Percentiles rank a stretch among this genome's conserved stretches.
Conservation (phyloP, 1,284 basidiomycete species). For the Ceratobasidium sp. region DNA sequence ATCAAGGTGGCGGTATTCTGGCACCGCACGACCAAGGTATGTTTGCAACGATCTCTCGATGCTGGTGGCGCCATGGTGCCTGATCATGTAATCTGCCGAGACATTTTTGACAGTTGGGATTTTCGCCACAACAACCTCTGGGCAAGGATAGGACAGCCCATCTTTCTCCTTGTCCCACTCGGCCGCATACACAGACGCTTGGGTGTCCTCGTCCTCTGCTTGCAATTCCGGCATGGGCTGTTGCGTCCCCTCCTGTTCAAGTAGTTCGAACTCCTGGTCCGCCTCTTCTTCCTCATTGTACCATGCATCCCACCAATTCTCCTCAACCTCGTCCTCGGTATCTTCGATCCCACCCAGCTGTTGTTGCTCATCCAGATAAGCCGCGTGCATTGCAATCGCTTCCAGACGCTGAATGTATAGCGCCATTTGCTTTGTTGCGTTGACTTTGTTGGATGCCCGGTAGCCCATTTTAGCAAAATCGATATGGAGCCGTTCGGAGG, state of each 20-base stretch:
- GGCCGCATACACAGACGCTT: no score
- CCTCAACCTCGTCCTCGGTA: neutral
- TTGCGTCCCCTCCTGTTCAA: neutral
- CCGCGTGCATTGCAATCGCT: conserved; percentile 33
- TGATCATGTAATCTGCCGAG: no score
- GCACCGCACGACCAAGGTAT: no score
- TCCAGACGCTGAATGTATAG: conserved; percentile 23
- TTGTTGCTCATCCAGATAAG: conserved; percentile 14
- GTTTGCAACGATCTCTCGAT: no score
- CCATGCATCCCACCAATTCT: neutral
- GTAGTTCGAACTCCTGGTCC: neutral
- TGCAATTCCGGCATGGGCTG: no score
- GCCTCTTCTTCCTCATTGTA: neutral
- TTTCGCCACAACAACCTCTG: no score
- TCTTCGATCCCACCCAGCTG: neutral
- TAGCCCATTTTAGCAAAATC: conserved; percentile 40
- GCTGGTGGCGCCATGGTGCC: conserved; percentile 1
- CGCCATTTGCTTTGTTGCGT: conserved; percentile 43
- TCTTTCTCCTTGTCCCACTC: no score
- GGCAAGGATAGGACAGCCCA: no score
- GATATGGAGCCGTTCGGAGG: conserved; percentile 43
- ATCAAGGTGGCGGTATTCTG: neutral
- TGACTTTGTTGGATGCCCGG: conserved; percentile 36
- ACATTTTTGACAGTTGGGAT: no score
- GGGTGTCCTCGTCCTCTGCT: no score